These are phyloP conservation scores for Curvularia lunata DNA, from an alignment of 2,329 filamentous ascomycete species.

Conservation along the genomic window DNA sequence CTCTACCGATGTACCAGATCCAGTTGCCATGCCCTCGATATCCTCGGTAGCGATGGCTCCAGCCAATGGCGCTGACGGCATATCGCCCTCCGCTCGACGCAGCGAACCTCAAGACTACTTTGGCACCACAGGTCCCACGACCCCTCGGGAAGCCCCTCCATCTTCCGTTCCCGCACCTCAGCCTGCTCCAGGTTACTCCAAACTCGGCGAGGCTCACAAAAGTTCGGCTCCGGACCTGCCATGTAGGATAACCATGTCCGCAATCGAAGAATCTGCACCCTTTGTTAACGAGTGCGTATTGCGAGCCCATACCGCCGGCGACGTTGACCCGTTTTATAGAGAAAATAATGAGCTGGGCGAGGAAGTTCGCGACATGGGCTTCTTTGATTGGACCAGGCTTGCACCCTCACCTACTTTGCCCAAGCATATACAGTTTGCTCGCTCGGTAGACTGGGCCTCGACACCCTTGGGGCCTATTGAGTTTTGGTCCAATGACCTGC, in stretches of 20 bases:
- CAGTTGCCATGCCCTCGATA: slow-evolving; percentile 35
- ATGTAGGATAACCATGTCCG: slow-evolving; percentile 27
- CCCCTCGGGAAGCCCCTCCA: slow-evolving; percentile 21
- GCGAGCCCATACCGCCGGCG: slow-evolving; percentile 48
- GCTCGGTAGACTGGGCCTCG: slow-evolving; percentile 73
- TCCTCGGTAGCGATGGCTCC: slow-evolving; percentile 27
- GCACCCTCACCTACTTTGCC: slow-evolving; percentile 68
- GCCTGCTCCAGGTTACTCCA: slow-evolving; percentile 10
- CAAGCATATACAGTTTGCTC: slow-evolving; percentile 74
- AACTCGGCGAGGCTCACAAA: slow-evolving; percentile 8
- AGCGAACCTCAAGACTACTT: slow-evolving; percentile 53
- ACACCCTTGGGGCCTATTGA: slow-evolving; percentile 79
- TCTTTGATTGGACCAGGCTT: slow-evolving; percentile 83
- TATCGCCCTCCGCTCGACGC: slow-evolving; percentile 18
- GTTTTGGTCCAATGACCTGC: slow-evolving; percentile 72
- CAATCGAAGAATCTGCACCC: slow-evolving; percentile 34
- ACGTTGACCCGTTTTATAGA: slow-evolving; percentile 50
- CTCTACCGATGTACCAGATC: slow-evolving; percentile 46
- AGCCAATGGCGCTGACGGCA: slow-evolving; percentile 16
- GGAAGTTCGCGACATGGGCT: slow-evolving; percentile 54
- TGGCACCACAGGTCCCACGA: slow-evolving; percentile 36
- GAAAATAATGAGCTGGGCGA: slow-evolving; percentile 27
- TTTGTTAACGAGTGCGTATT: slow-evolving; percentile 52
- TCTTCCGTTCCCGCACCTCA: slow-evolving; percentile 15
- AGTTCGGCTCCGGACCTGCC: slow-evolving; percentile 13